phyloP scores from a whole-genome alignment of 257 asterid species.

The Solanum medicagineum region DNA sequence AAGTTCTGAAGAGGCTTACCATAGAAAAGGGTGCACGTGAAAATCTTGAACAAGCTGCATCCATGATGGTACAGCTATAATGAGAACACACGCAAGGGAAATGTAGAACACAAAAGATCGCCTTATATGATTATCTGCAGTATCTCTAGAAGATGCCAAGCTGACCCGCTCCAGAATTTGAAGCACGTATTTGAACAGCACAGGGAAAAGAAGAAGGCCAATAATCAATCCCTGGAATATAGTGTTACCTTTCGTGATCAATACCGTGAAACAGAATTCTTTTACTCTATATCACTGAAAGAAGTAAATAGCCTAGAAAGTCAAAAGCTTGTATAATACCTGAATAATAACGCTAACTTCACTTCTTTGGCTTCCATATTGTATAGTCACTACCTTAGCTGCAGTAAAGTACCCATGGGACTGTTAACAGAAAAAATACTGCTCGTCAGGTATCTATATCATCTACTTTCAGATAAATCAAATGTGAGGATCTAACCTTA shows the following conservation, averaged over 20 bases:
- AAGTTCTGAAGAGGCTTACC: slow-evolving; percentile 25
- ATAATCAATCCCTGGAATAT: slow-evolving; percentile 55
- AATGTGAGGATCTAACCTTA: slow-evolving; percentile 38
- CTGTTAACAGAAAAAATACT: slow-evolving; percentile 27
- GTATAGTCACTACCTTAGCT: slow-evolving; percentile 16
- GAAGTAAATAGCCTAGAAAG: slow-evolving; percentile 1
- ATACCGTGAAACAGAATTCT: neutral
- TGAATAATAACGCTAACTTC: slow-evolving; percentile 83
- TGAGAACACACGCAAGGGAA: slow-evolving; percentile 30
- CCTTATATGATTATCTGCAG: slow-evolving; percentile 32
- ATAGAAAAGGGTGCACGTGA: slow-evolving; percentile 55
- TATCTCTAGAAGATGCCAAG: slow-evolving; percentile 12
- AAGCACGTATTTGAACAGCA: slow-evolving; percentile 35
- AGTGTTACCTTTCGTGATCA: neutral
- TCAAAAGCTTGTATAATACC: slow-evolving; percentile 30
- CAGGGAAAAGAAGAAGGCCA: slow-evolving; percentile 72
- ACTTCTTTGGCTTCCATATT: slow-evolving; percentile 42
- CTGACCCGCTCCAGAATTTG: slow-evolving; percentile 24
- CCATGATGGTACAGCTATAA: slow-evolving; percentile 72
- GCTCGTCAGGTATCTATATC: neutral
- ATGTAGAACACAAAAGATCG: slow-evolving; percentile 51
- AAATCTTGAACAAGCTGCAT: slow-evolving; percentile 74
- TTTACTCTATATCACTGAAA: neutral
- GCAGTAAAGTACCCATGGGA: slow-evolving; percentile 24
- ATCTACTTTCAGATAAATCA: slow-evolving; percentile 6